Base-by-base conservation (phyloP, 306 rosid species). In the Erythrophleum fordii region DNA sequence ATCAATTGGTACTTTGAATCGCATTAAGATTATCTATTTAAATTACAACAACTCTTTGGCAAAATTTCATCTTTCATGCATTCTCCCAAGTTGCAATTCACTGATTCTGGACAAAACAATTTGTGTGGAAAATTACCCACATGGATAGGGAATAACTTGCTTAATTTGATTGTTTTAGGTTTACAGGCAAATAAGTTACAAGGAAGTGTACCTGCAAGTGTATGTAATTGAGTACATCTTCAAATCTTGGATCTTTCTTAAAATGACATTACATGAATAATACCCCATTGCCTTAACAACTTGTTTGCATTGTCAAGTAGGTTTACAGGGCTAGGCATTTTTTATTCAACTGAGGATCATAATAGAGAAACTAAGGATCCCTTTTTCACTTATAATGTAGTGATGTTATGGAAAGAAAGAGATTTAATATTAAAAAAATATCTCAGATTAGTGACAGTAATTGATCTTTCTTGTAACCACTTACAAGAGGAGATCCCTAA, bases 171-270 rank as follows among this genome's bases (percentile, higher is more conserved):
- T 69, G 31, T 51, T 4, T 61, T 84, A n/a, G 4, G 62, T 23
- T 5, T 80, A 20, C 11, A 4, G 2, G 46, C 7, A 35, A 83
- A 60, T 22, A 31, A 53, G 25, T 79, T 71, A 5, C 0, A 49
- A 31, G 85, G 86, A 60, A 69, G 25, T 28, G 79, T 84, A 5
- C 71, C 81, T 1, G 0, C 46, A 39, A 82, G 77, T 66, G 4
- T 85, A 12, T 88, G 91, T 16, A 46, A 62, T 55, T 66, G 83
- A 0, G 1, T 31, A 31, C 28, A 18, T 51, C 83, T 85, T 53
- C 82, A 70, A 45, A 22, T 83, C 7, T 75, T 88, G 61, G 87
- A 83, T 71, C 64, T 88, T 23, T 66, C 89, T 1, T 11, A 51
- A 7, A 85, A 88, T 34, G 46, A 68, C 8, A 56, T 85, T n/a